These are phyloP conservation scores for Blastobotrys illinoisensis DNA, from an alignment of 1,139 yeast genomes.

Conservation along the genomic window DNA sequence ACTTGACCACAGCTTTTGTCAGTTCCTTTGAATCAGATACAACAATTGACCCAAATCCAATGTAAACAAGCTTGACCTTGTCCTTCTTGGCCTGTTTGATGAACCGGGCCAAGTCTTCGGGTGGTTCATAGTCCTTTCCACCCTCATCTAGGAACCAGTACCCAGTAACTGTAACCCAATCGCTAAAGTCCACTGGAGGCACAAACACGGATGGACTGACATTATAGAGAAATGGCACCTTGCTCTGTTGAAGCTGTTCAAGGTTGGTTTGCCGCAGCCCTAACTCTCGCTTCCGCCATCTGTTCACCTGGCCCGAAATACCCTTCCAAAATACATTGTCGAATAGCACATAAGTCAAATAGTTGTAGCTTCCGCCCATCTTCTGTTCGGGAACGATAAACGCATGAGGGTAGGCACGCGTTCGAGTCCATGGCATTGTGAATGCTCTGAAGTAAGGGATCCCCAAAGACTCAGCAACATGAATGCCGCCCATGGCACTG, in stretches of 20 bases:
- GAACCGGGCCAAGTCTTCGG: conserved; percentile 53
- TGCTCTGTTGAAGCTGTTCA: conserved; percentile 63
- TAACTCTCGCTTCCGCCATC: conserved; percentile 71
- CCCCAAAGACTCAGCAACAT: conserved; percentile 84
- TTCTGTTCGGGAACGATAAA: conserved; percentile 91
- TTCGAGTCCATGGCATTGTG: conserved; percentile 98
- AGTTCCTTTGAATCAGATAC: conserved; percentile 75
- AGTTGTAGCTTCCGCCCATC: conserved; percentile 87
- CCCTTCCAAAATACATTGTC: conserved; percentile 95
- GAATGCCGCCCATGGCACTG: conserved; percentile 92
- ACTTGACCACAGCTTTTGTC: conserved; percentile 71
- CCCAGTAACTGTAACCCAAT: conserved; percentile 92
- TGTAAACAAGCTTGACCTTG: conserved; percentile 69
- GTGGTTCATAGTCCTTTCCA: conserved; percentile 50
- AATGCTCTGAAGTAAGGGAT: conserved; percentile 92
- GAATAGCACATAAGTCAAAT: conserved; percentile 85
- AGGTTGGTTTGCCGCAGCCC: conserved; percentile 65
- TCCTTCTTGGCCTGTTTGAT: conserved; percentile 56
- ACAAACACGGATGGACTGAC: conserved; percentile 85
- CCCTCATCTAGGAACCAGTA: conserved; percentile 90
- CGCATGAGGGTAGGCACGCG: conserved; percentile 94
- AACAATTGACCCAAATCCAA: conserved; percentile 95
- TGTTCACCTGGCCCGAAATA: conserved; percentile 79
- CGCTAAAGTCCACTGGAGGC: conserved; percentile 88
- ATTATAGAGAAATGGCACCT: conserved; percentile 83